phyloP scores from a whole-genome alignment of 192 early-diverging fungal genomes.

The Pilaira anomala region DNA sequence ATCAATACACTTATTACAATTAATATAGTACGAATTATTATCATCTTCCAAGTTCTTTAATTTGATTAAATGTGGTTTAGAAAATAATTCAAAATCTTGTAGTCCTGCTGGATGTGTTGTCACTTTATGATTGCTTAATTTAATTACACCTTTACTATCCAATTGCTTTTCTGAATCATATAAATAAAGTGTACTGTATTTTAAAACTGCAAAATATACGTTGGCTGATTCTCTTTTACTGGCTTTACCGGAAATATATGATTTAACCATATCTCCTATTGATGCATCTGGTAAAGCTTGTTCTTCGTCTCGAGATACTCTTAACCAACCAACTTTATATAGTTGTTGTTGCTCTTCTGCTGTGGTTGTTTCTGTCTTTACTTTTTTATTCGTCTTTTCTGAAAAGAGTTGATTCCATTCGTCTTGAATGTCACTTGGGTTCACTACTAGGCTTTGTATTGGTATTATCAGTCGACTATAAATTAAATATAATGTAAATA shows the following conservation, averaged over 20 bases:
- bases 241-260: conserved; percentile 40
- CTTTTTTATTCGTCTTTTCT: too few species aligned
- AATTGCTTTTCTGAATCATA: conserved; percentile 75
- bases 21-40: conserved; percentile 51
- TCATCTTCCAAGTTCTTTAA: conserved; percentile 35
- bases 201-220: conserved; percentile 70
- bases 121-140: conserved; percentile 64
- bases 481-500: neutral
- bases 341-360: too few species aligned
- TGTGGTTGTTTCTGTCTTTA: neutral
- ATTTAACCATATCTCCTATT: conserved; percentile 35
- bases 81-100: conserved; percentile 64
- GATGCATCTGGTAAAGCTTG: conserved; percentile 22
- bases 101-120: conserved; percentile 47
- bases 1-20: conserved; percentile 56
- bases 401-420: neutral
- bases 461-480: neutral
- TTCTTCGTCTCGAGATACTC: conserved; percentile 33
- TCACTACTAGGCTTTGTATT: neutral
- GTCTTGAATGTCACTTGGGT: too few species aligned
- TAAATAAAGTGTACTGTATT: conserved; percentile 76
- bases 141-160: conserved; percentile 79
- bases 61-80: conserved; percentile 53
- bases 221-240: conserved; percentile 38
- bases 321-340: conserved; percentile 43